Conservation (phyloP, 2,329 filamentous ascomycete species). For the Diaporthe longicolla region DNA sequence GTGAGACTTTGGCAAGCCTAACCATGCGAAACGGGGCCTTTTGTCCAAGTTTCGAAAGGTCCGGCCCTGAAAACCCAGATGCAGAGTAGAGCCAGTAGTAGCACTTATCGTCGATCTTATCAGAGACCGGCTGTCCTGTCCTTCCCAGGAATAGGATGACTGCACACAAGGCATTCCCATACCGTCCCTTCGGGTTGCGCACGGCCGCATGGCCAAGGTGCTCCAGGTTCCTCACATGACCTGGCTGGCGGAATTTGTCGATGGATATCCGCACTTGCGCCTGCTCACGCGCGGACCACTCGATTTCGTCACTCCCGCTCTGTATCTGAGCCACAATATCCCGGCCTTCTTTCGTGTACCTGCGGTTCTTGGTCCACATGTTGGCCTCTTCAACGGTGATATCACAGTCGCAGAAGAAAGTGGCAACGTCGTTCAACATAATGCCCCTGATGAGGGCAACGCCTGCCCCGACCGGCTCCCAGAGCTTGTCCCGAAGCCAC, state of each 20-base stretch:
- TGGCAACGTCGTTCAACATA: neutral
- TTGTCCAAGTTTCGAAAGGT: neutral
- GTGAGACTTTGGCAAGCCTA: neutral
- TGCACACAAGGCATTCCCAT: neutral
- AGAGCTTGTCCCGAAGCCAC: neutral
- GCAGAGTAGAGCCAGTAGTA: neutral
- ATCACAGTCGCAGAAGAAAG: slow-evolving; percentile 16
- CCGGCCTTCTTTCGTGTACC: neutral
- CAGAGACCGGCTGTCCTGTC: neutral
- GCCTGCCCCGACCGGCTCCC: neutral
- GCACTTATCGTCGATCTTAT: neutral
- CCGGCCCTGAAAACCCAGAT: accelerated
- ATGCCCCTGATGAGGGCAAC: neutral
- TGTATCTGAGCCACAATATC: neutral
- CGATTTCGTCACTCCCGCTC: neutral
- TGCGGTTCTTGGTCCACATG: neutral
- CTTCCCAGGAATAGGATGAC: neutral
- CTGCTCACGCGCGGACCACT: neutral
- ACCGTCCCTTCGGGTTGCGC: neutral
- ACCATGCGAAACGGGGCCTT: neutral
- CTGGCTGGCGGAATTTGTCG: neutral
- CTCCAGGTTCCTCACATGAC: neutral
- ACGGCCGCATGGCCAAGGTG: neutral
- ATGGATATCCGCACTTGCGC: neutral
- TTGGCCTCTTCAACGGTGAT: neutral